These are phyloP conservation scores for Lumnitzera littorea DNA, from an alignment of 345 rosid species.

Conservation along the genomic window DNA sequence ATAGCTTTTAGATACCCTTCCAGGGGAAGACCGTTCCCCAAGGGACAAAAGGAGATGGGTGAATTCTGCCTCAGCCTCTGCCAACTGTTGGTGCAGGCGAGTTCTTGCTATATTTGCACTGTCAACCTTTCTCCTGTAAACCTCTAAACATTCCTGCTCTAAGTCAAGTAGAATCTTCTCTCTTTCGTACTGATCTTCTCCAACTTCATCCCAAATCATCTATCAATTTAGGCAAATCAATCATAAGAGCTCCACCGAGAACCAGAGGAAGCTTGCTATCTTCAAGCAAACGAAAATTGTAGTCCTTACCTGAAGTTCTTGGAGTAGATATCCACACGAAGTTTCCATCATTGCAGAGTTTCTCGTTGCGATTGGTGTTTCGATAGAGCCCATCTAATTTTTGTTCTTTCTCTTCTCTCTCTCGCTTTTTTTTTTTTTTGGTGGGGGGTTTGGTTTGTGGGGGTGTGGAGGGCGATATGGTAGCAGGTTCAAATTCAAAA, in stretches of 20 bases:
- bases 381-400: conserved; percentile 53
- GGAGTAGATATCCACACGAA: conserved; percentile 84
- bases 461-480: not conserved
- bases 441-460: too few species aligned
- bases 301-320: conserved; percentile 75
- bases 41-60: conserved; percentile 93
- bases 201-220: conserved; percentile 99
- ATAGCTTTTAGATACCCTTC: conserved; percentile 48
- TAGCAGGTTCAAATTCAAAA: conserved; percentile 6
- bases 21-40: conserved; percentile 91
- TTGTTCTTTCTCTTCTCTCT: too few species aligned
- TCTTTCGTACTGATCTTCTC: conserved; percentile 68
- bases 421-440: too few species aligned
- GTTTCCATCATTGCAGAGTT: conserved; percentile 57
- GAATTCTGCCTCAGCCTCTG: conserved; percentile 95
- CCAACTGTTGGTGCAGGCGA: conserved; percentile 93
- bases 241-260: not conserved
- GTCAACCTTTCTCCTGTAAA: conserved; percentile 92
- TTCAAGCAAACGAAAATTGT: not conserved
- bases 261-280: not conserved
- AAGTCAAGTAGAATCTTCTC: conserved; percentile 80
- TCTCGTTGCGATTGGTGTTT: conserved; percentile 52
- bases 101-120: conserved; percentile 86
- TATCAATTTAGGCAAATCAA: conserved; percentile 14
- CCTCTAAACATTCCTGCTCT: conserved; percentile 89